A percentile compares a stretch with the other conserved stretches of the same genome.
Conservation (phyloP, 345 rosid species). For the Pistacia atlantica region DNA sequence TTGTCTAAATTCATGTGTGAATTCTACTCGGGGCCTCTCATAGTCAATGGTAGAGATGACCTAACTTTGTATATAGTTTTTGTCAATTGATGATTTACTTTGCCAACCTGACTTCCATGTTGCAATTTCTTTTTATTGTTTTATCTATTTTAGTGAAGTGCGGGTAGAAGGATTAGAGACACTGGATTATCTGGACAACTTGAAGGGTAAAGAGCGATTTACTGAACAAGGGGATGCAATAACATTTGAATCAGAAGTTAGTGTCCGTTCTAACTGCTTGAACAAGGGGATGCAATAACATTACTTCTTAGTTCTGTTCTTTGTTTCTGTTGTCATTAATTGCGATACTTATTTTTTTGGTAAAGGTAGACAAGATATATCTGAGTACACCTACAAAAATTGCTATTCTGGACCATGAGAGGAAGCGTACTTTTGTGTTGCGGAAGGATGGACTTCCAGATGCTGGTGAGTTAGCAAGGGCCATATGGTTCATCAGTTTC, state of each 20-base stretch:
- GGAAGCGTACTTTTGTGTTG: constrained; percentile 59
- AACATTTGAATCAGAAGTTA: constrained; percentile 65
- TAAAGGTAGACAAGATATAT: constrained; percentile 54
- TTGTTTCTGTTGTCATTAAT: background rate
- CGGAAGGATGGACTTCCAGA: constrained; percentile 70
- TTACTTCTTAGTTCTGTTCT: background rate
- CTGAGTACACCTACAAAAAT: constrained; percentile 61
- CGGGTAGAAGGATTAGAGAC: constrained; percentile 71
- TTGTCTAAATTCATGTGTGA: background rate
- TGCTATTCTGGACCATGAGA: constrained; percentile 65
- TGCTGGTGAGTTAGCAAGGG: constrained; percentile 47
- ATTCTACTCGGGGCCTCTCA: background rate
- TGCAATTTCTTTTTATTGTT: background rate
- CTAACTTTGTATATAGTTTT: background rate
- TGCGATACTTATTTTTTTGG: background rate
- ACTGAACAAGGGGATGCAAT: constrained; percentile 73
- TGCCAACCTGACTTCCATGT: constrained; percentile 3
- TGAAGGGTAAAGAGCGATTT: constrained; percentile 50
- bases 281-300: background rate
- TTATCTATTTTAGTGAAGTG: constrained; percentile 49
- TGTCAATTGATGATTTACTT: background rate
- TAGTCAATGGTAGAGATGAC: background rate
- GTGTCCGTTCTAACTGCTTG: constrained; percentile 14
- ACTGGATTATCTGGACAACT: constrained; percentile 59
- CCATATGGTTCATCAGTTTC: background rate